phyloP scores from a whole-genome alignment of 1,139 yeast species.

The Pichia sp. region DNA sequence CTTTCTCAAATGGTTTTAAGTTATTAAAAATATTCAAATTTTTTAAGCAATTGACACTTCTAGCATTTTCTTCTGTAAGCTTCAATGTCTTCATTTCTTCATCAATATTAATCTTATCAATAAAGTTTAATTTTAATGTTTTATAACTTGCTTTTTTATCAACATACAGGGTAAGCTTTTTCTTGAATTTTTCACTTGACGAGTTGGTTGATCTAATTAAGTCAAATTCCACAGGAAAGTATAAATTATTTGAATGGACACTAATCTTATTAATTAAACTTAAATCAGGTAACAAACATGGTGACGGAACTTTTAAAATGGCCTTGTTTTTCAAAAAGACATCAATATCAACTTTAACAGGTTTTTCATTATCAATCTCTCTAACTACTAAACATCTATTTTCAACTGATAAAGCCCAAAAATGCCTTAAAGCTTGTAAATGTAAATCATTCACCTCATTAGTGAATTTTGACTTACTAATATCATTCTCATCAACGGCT shows the following conservation, averaged over 20 bases:
- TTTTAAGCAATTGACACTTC: slow-evolving; percentile 9
- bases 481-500: slow-evolving; percentile 20
- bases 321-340: slow-evolving; percentile 40
- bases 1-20: slow-evolving; percentile 34
- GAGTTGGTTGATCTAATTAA: slow-evolving; percentile 26
- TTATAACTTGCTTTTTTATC: slow-evolving; percentile 42
- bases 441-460: slow-evolving; percentile 42
- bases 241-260: slow-evolving; percentile 24
- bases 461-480: not conserved
- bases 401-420: slow-evolving; percentile 85
- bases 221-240: slow-evolving; percentile 23
- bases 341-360: slow-evolving; percentile 46
- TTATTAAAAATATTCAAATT: slow-evolving; percentile 29
- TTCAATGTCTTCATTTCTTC: slow-evolving; percentile 4
- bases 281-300: slow-evolving; percentile 65
- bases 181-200: slow-evolving; percentile 39
- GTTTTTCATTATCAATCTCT: slow-evolving; percentile 55
- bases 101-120: slow-evolving; percentile 14
- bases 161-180: slow-evolving; percentile 44
- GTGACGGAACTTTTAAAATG: slow-evolving; percentile 38
- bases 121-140: slow-evolving; percentile 19
- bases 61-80: not conserved
- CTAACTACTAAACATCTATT: slow-evolving; percentile 72
- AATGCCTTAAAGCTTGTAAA: slow-evolving; percentile 80
- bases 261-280: slow-evolving; percentile 42